A percentile compares a stretch with the other conserved stretches of the same genome.
phyloP scores from a whole-genome alignment of 441 rosid species.

The Pelargonium myrrhifolium region DNA sequence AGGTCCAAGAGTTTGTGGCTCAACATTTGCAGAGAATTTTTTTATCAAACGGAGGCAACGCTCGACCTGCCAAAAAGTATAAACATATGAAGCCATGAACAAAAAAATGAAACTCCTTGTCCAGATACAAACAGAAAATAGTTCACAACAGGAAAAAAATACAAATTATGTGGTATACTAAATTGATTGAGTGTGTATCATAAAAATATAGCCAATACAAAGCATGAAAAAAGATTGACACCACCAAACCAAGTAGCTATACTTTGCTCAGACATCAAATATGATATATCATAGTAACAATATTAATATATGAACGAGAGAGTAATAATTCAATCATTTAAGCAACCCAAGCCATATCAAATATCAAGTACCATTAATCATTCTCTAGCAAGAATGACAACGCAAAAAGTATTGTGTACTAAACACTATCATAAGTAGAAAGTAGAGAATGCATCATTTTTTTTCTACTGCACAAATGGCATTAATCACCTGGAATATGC shows the following conservation, averaged over 20 bases:
- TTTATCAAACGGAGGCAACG: constrained; percentile 66
- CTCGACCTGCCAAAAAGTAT: constrained; percentile 49
- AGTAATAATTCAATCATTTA: no score
- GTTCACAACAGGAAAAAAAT: neutral
- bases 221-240: neutral
- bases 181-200: neutral
- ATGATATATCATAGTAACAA: neutral
- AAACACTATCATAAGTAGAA: neutral
- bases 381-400: neutral
- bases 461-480: neutral
- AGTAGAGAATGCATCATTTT: neutral
- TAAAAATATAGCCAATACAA: neutral
- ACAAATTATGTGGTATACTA: neutral
- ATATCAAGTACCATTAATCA: no score
- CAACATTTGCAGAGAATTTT: constrained; percentile 38
- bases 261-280: neutral
- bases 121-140: constrained; percentile 8
- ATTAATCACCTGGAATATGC: no score
- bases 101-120: constrained; percentile 9
- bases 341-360: no score
- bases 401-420: neutral
- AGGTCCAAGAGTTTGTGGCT: constrained; percentile 28
- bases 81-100: constrained; percentile 19
- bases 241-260: constrained; percentile 4
- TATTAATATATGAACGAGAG: no score